Evolutionary conservation across 257 asterid species (phyloP).

Genomic region (Solanum chilense): DNA sequence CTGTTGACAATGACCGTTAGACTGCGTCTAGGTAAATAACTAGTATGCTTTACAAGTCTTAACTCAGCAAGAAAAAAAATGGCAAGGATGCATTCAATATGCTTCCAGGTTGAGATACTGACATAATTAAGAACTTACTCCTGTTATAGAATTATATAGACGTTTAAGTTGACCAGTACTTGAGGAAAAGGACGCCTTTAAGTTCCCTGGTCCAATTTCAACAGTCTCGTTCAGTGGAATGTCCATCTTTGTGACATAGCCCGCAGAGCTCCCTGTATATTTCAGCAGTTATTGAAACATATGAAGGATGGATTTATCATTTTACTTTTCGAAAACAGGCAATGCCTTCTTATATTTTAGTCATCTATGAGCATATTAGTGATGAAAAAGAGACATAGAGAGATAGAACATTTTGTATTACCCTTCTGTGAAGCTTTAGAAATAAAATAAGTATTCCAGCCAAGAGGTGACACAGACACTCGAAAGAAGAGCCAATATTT

Average conservation of each 20-base stretch:
- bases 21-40: background rate
- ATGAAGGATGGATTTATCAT: background rate
- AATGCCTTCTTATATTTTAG: background rate
- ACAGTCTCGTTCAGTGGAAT: slow-evolving; percentile 29
- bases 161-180: slow-evolving; percentile 68
- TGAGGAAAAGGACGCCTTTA: slow-evolving; percentile 62
- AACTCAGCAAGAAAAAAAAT: background rate
- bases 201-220: slow-evolving; percentile 66
- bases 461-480: slow-evolving; percentile 63
- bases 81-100: background rate
- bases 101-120: background rate
- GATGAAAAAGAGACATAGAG: background rate
- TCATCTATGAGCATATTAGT: background rate
- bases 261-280: slow-evolving; percentile 28
- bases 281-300: background rate
- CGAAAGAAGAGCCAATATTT: slow-evolving; percentile 65
- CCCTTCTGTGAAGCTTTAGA: slow-evolving; percentile 42
- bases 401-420: background rate
- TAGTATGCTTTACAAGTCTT: background rate
- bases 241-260: slow-evolving; percentile 8
- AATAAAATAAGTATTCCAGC: slow-evolving; percentile 65
- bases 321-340: background rate
- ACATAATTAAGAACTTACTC: slow-evolving; percentile 31
- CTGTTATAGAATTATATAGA: slow-evolving; percentile 53
- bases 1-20: background rate